Evolutionary conservation across 1,139 yeast genomes (phyloP), one percentile per base, ranked within the genome.

Genomic region (Geotrichum histeridarum): DNA sequence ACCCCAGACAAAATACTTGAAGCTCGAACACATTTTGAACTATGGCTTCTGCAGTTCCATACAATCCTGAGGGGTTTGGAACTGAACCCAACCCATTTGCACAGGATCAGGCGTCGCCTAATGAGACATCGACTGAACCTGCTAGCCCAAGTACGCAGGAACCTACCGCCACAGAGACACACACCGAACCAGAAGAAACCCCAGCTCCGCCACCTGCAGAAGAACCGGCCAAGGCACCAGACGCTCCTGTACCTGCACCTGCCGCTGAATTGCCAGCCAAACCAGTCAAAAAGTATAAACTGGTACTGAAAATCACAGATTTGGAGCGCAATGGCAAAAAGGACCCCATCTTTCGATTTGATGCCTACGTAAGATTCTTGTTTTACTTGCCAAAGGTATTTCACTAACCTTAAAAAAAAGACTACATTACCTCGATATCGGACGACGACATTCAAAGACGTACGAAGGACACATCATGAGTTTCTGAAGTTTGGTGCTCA

Each of bases 381-480:
- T 3, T 8, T 14, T 42, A 12, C 8, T n/a, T 17, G n/a, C 3
- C 30, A 12, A n/a, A 9, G 11, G 12, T 44, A 11, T 14, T 33
- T 15, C 15, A 33, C 30, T 44, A 32, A 44, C 30, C 37, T n/a
- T n/a, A 18, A 18, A 33, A 30, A 42, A 6, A 42, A 74, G 60
- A 78, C 83, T 6, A 84, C 84, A 49, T 73, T 91, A 44, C 93
- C 95, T 6, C 79, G 84, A 50, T 93, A 82, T 68, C 77, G 97
- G 55, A 90, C 87, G 58, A 72, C 80, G 8, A 69, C 72, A 5
- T 91, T 86, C 67, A 81, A 83, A 56, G 93, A 85, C 56, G 74
- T 93, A 22, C 81, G 96, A 60, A 79, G 98, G 56, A 85, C 96
- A 0, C 87, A 81, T 64, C 78, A 78, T 57, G 99, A 93, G 68